These are phyloP conservation scores for Suhomyces prunicola DNA, from an alignment of 805 yeast genomes.

Conservation along the genomic window DNA sequence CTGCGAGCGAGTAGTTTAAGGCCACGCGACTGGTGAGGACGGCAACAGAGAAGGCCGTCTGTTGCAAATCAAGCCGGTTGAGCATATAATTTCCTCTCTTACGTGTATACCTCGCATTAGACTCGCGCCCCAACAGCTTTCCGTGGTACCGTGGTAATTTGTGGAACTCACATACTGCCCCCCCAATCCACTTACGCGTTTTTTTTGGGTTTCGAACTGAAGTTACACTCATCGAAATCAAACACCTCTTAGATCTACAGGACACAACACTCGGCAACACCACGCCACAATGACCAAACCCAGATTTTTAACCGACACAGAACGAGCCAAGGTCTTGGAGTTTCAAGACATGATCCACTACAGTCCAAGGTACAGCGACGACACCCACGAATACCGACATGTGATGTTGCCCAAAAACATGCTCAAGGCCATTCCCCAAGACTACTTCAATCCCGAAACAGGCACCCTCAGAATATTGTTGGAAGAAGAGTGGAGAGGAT, in stretches of 20 bases:
- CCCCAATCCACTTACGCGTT: neutral
- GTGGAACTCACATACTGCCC: neutral
- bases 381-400: conserved; percentile 88
- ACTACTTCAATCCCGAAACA: conserved; percentile 88
- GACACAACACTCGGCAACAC: neutral
- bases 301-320: conserved; percentile 77
- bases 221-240: neutral
- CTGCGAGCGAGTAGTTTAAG: neutral
- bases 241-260: neutral
- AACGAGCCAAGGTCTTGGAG: conserved; percentile 81
- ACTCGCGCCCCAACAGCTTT: neutral
- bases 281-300: conserved; percentile 40
- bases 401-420: conserved; percentile 95
- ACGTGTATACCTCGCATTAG: neutral
- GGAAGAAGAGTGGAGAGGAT: conserved; percentile 98
- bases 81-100: neutral
- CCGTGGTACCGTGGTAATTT: neutral
- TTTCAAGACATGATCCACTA: conserved; percentile 94
- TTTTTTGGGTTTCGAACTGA: neutral
- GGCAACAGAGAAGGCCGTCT: neutral
- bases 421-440: conserved; percentile 91
- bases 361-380: conserved; percentile 91
- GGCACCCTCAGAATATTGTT: conserved; percentile 87
- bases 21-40: neutral
- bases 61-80: neutral